Evolutionary conservation across 768 basidiomycete species (phyloP).

Genomic region (Lepiota venenata): DNA sequence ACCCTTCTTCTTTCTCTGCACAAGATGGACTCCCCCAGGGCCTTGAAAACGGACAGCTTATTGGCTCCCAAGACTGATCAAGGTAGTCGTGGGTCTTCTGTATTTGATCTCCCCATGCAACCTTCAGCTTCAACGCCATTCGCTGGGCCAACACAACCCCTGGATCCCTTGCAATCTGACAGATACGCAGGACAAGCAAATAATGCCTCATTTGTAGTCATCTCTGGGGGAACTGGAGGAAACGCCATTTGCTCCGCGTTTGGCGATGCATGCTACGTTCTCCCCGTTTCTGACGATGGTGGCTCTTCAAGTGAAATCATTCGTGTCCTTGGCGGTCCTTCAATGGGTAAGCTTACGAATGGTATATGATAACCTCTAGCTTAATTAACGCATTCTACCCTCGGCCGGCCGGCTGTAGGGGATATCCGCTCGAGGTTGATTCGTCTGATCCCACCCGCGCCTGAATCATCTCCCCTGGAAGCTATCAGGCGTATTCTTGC

Average conservation of each 20-base stretch:
- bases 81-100: slow-evolving; percentile 68
- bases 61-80: background rate
- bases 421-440: slow-evolving; percentile 89
- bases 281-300: slow-evolving; percentile 95
- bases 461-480: slow-evolving; percentile 57
- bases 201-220: slow-evolving; percentile 57
- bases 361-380: background rate
- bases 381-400: background rate
- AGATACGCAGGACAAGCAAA: background rate
- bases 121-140: slow-evolving; percentile 9
- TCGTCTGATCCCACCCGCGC: slow-evolving; percentile 73
- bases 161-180: background rate
- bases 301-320: slow-evolving; percentile 95
- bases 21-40: background rate
- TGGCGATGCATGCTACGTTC: slow-evolving; percentile 69
- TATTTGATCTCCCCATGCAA: slow-evolving; percentile 70
- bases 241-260: slow-evolving; percentile 91
- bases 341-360: slow-evolving; percentile 52
- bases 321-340: slow-evolving; percentile 84
- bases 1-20: no score
- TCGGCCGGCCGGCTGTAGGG: slow-evolving; percentile 38
- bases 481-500: slow-evolving; percentile 77
- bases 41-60: background rate
- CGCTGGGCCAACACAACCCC: slow-evolving; percentile 6
- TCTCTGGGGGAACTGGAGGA: slow-evolving; percentile 94